Evolutionary conservation across 176 grass and related monocot genomes (phyloP).

Genomic region (Carex kokanica): DNA sequence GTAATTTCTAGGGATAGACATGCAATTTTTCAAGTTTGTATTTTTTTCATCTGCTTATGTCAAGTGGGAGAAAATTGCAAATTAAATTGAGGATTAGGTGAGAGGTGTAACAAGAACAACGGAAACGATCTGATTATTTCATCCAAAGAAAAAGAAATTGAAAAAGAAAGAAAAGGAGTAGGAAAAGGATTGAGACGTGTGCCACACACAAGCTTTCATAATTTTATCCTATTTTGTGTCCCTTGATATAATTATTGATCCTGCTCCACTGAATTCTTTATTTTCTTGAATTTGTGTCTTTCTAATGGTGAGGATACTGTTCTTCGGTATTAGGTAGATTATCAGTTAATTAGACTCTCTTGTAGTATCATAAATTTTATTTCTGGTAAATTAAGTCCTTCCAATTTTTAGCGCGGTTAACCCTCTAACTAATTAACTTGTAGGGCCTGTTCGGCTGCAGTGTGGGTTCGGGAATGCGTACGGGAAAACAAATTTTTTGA

Average conservation of each 20-base stretch:
- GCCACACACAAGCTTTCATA: constrained; percentile 45
- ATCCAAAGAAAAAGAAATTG: neutral
- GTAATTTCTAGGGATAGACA: neutral
- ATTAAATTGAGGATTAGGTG: neutral
- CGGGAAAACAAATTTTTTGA: no score
- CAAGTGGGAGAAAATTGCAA: neutral
- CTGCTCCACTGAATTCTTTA: neutral
- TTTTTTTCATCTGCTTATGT: neutral
- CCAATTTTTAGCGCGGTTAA: neutral
- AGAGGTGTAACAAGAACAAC: neutral
- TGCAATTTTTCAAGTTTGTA: neutral
- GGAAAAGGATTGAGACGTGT: constrained; percentile 36
- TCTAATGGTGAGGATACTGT: neutral
- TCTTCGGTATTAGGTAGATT: neutral
- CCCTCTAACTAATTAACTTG: neutral
- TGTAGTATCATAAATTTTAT: neutral
- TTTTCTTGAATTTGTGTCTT: neutral
- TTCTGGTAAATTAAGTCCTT: neutral
- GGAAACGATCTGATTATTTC: neutral
- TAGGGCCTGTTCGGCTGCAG: no score
- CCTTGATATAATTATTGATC: constrained; percentile 1
- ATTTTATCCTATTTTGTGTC: constrained; percentile 11
- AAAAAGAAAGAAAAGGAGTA: neutral
- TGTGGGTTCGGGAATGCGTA: no score
- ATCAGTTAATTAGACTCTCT: neutral